Conservation (phyloP, 805 yeast species). For the Tetrapisispora fleetii region DNA sequence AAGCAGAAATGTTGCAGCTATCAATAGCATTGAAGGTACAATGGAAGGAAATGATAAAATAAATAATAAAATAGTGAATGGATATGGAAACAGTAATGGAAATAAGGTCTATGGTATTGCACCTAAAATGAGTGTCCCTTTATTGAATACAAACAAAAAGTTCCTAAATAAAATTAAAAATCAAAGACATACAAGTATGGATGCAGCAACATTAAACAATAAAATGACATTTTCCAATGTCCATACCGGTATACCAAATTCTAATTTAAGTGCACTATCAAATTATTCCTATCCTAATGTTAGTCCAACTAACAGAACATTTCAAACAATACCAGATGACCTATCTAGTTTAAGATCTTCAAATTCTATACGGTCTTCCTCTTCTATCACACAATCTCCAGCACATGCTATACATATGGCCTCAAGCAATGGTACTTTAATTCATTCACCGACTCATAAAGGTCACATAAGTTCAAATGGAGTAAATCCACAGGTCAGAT, state of each 20-base stretch:
- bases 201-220: constrained; percentile 15
- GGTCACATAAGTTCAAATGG: not conserved
- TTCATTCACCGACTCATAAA: constrained; percentile 2
- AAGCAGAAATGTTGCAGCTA: constrained; percentile 14
- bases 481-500: not conserved
- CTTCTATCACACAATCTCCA: constrained; percentile 17
- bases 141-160: constrained; percentile 20
- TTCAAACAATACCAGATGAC: constrained; percentile 9
- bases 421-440: constrained; percentile 10
- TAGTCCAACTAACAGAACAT: constrained; percentile 1
- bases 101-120: constrained; percentile 19
- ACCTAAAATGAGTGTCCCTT: constrained; percentile 27
- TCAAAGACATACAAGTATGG: constrained; percentile 27
- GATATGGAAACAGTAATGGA: not conserved
- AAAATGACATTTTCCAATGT: not conserved
- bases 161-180: constrained; percentile 19
- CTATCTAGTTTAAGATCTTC: constrained; percentile 14
- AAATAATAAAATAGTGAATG: not conserved
- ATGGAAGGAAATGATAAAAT: not conserved
- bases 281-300: not conserved
- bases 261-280: not conserved
- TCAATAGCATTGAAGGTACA: not conserved
- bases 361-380: constrained; percentile 14
- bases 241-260: constrained; percentile 7
- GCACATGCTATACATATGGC: constrained; percentile 18